Percentiles rank a stretch among this genome's conserved stretches.
Evolutionary conservation across 345 rosid genomes (phyloP).

Genomic region (Gossypium raimondii): DNA sequence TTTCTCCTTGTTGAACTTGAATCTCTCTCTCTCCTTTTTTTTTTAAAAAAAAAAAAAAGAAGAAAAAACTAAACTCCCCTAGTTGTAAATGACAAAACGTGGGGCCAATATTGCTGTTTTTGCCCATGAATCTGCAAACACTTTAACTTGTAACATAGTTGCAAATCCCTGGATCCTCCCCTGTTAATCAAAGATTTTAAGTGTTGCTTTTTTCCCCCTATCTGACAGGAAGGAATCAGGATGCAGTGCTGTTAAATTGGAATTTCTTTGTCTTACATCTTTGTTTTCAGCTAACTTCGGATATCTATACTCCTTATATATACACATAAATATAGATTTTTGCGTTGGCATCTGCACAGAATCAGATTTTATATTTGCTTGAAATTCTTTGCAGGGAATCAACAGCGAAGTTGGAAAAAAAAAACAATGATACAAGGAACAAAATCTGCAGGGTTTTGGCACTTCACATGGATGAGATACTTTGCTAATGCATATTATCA

Average conservation of each 20-base stretch:
- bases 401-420: neutral
- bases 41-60: neutral
- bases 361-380: constrained; percentile 10
- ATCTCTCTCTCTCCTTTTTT: neutral
- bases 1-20: constrained; percentile 17
- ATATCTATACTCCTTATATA: constrained; percentile 16
- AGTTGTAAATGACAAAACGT: constrained; percentile 13
- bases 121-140: constrained; percentile 30
- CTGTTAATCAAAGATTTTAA: constrained; percentile 11
- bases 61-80: neutral
- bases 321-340: neutral
- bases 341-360: constrained; percentile 3
- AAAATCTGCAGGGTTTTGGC: neutral
- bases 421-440: neutral
- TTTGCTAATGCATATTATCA: neutral
- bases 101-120: constrained; percentile 15
- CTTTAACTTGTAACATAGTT: constrained; percentile 23
- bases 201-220: neutral
- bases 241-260: constrained; percentile 16
- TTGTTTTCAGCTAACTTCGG: constrained; percentile 18
- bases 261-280: constrained; percentile 21
- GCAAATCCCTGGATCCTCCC: constrained; percentile 30
- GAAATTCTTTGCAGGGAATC: constrained; percentile 12
- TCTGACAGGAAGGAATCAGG: constrained; percentile 21
- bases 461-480: constrained; percentile 8